Base-by-base conservation (phyloP, 352 stramenopile species). In the Phytophthora hybrid region DNA sequence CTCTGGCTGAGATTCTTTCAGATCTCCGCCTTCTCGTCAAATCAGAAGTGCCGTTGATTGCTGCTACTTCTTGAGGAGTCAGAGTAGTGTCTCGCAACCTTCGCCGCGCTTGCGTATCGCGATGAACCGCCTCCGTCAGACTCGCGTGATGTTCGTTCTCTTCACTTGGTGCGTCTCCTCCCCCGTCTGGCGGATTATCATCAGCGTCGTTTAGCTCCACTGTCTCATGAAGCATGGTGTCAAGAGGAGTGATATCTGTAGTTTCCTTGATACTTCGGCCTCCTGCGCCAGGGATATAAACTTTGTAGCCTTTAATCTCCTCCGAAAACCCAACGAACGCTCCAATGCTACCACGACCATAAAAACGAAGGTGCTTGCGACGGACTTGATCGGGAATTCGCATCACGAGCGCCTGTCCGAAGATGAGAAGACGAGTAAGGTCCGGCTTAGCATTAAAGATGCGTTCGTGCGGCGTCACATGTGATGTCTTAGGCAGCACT, bases 341-440 rank as follows among this genome's bases (percentile, higher is more conserved):
- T 18, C 37, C 37, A 29, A 18, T 60, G 31, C n/a, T 34, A 13
- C 16, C 54, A 13, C 7, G 32, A 16, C 16, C 21, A 3, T 9
- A 31, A 31, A 62, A 62, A 9, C 55, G 55, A 10, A 32, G 29
- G 4, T 46, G 32, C 16, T 70, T 70, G 9, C 63, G 41, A 2
- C 53, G 52, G 4, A 63, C 0, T 31, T 39, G 41, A 18, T 60
- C 52, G 8, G 63, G 63, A 11, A 41, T 60, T 10, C 41, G 41
- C 5, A 46, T 41, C 0, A 70, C 53, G 0, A 58, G 18, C 4
- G 63, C 29, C 19, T 70, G 53, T 37, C 63, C 54, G 13, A 63
- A 70, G 10, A 70, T 34, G 0, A 14, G 54, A 1, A 52, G 11
- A 0, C 53, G 32, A 13, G 23, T 51, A 1, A 56, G 6, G 14